phyloP scores from a whole-genome alignment of 192 early-diverging fungal genomes.

The Coemansia javaensis region DNA sequence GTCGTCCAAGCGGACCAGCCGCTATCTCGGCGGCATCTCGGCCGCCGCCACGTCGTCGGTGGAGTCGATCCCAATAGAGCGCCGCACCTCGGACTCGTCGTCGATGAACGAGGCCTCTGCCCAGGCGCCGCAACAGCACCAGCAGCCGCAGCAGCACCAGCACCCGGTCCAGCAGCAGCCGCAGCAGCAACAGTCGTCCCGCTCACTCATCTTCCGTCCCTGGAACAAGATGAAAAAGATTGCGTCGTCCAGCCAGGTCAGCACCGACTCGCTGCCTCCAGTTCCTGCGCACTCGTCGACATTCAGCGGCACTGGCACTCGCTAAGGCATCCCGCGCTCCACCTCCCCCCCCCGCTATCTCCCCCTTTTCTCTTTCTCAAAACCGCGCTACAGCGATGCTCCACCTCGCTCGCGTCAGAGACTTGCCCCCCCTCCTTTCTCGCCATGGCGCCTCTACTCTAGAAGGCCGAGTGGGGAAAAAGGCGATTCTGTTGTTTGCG shows the following conservation, averaged over 20 bases:
- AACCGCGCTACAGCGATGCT: too few relatives aligned
- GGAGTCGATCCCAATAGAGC: slow-evolving; percentile 15
- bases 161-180: slow-evolving; percentile 19
- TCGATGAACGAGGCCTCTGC: slow-evolving; percentile 4
- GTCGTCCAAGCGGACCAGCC: slow-evolving; percentile 21
- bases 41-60: not conserved
- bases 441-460: too few relatives aligned
- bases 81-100: slow-evolving; percentile 31
- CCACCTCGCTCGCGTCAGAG: too few relatives aligned
- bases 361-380: not conserved
- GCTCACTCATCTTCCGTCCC: slow-evolving; percentile 39
- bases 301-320: slow-evolving; percentile 2
- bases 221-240: slow-evolving; percentile 52
- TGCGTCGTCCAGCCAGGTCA: slow-evolving; percentile 33
- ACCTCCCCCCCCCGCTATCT: too few relatives aligned
- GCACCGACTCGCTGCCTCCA: slow-evolving; percentile 29
- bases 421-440: too few relatives aligned
- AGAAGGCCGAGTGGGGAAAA: too few relatives aligned
- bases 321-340: too few relatives aligned
- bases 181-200: slow-evolving; percentile 19
- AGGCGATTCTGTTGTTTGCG: too few relatives aligned
- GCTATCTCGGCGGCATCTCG: slow-evolving; percentile 19
- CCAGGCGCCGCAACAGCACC: slow-evolving; percentile 8
- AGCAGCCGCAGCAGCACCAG: not conserved
- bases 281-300: slow-evolving; percentile 33